Percentiles rank a stretch among this genome's conserved stretches.
These are phyloP conservation scores for Suillus lakei DNA, from an alignment of 768 basidiomycete species.

Conservation along the genomic window DNA sequence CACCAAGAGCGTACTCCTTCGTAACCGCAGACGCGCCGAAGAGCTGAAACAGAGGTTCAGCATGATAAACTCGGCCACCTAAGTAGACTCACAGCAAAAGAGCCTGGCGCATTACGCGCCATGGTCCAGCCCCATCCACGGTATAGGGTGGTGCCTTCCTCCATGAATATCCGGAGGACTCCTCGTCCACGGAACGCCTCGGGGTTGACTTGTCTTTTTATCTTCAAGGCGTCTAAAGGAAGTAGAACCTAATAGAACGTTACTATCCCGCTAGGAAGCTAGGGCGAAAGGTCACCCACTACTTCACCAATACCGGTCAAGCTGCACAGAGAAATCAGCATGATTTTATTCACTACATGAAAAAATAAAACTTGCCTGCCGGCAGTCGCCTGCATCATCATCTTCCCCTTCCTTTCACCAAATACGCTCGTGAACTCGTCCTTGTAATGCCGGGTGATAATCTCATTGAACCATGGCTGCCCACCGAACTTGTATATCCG, in stretches of 20 bases:
- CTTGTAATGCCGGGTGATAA: slow-evolving; percentile 84
- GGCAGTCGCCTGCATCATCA: slow-evolving; percentile 94
- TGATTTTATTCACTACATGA: background rate
- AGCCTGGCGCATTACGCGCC: slow-evolving; percentile 95
- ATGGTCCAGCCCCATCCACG: slow-evolving; percentile 99
- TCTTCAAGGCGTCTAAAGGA: slow-evolving; percentile 95
- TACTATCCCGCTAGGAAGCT: background rate
- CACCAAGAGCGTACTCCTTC: slow-evolving; percentile 90
- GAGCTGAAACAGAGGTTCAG: slow-evolving; percentile 56
- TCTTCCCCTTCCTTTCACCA: slow-evolving; percentile 93
- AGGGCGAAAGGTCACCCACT: slow-evolving; percentile 45
- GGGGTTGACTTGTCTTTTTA: slow-evolving; percentile 98
- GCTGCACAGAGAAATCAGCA: slow-evolving; percentile 35
- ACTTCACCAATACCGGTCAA: slow-evolving; percentile 93
- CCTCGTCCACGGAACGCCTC: slow-evolving; percentile 97
- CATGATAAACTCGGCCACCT: background rate
- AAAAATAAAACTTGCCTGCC: slow-evolving; percentile 66
- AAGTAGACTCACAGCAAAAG: slow-evolving; percentile 76
- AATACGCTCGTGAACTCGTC: slow-evolving; percentile 80
- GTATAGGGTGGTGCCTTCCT: slow-evolving; percentile 92
- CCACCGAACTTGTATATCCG: slow-evolving; percentile 98
- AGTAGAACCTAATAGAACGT: slow-evolving; percentile 73
- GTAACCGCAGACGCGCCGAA: slow-evolving; percentile 96
- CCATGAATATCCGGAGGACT: slow-evolving; percentile 84
- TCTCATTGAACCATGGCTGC: slow-evolving; percentile 96